Conservation (phyloP, 306 rosid species). For the Delonix regia region DNA sequence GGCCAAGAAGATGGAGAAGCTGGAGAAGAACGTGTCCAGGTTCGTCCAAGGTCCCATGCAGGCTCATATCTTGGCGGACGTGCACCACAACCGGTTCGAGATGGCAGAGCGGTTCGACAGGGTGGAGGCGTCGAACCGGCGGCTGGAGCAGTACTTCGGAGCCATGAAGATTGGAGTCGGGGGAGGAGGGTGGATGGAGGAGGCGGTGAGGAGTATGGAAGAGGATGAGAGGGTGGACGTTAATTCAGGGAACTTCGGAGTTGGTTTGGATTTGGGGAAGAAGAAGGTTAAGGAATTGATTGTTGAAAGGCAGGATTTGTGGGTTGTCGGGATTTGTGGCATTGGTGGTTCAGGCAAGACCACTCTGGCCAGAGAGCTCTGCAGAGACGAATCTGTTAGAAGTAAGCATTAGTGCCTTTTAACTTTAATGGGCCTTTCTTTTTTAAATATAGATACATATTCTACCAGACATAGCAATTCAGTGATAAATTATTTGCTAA, state of each 20-base stretch:
- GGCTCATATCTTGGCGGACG: constrained; percentile 77
- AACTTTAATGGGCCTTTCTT: background rate
- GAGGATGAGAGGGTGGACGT: constrained; percentile 55
- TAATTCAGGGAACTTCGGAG: constrained; percentile 47
- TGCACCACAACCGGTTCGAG: constrained; percentile 61
- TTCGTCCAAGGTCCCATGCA: constrained; percentile 68
- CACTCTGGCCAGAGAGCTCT: constrained; percentile 75
- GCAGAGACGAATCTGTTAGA: constrained; percentile 70
- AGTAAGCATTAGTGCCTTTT: constrained; percentile 49
- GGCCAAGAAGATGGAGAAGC: constrained; percentile 74
- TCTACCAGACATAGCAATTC: background rate
- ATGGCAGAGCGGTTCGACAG: constrained; percentile 66
- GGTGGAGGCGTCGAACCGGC: constrained; percentile 40
- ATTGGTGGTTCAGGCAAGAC: constrained; percentile 97
- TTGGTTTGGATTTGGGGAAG: constrained; percentile 65
- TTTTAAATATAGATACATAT: no score
- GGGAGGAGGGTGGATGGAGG: constrained; percentile 68
- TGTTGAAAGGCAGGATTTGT: constrained; percentile 47
- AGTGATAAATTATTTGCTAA: background rate
- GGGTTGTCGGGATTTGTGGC: constrained; percentile 71
- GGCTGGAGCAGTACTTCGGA: constrained; percentile 61
- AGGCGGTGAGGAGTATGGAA: constrained; percentile 61
- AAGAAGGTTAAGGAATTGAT: constrained; percentile 68
- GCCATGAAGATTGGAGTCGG: constrained; percentile 68
- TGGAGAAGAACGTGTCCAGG: constrained; percentile 59